Evolutionary conservation across 768 basidiomycete genomes (phyloP).

Genomic region (Tulasnella sp.): DNA sequence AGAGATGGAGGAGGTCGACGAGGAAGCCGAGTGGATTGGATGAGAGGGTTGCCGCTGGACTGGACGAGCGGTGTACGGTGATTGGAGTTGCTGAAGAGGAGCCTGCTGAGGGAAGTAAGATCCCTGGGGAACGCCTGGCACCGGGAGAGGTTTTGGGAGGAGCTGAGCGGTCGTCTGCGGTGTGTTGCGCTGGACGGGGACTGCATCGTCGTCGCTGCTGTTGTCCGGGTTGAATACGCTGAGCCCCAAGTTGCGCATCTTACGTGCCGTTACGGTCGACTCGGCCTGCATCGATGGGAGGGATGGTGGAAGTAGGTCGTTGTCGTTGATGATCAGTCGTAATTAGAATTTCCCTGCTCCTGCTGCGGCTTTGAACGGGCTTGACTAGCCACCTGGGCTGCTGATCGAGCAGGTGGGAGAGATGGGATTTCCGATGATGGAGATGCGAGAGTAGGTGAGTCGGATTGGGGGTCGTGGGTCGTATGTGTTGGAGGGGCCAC

Average conservation of each 20-base stretch:
- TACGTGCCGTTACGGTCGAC: conserved; percentile 13
- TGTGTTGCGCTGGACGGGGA: not conserved
- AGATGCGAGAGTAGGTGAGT: not conserved
- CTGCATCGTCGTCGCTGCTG: conserved; percentile 18
- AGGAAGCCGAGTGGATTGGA: conserved; percentile 18
- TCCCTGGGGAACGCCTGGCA: not conserved
- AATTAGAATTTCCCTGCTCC: not conserved
- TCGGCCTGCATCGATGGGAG: conserved; percentile 15
- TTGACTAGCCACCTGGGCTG: not conserved
- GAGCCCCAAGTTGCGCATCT: not conserved
- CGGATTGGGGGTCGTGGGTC: not conserved
- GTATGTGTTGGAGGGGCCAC: not conserved
- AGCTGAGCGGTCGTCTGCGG: conserved; percentile 7
- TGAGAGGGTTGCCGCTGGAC: not conserved
- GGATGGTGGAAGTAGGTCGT: not conserved
- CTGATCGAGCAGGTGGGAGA: not conserved
- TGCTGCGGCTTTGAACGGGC: not conserved
- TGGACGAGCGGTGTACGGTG: not conserved
- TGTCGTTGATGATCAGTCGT: not conserved
- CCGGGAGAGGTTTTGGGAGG: conserved; percentile 12
- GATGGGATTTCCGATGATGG: not conserved
- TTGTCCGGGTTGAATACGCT: conserved; percentile 19
- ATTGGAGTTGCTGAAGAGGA: not conserved
- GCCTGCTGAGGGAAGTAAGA: not conserved
- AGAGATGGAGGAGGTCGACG: conserved; percentile 16